These are phyloP conservation scores for Colletotrichum eleusines DNA, from an alignment of 2,329 filamentous ascomycete genomes.

Conservation along the genomic window DNA sequence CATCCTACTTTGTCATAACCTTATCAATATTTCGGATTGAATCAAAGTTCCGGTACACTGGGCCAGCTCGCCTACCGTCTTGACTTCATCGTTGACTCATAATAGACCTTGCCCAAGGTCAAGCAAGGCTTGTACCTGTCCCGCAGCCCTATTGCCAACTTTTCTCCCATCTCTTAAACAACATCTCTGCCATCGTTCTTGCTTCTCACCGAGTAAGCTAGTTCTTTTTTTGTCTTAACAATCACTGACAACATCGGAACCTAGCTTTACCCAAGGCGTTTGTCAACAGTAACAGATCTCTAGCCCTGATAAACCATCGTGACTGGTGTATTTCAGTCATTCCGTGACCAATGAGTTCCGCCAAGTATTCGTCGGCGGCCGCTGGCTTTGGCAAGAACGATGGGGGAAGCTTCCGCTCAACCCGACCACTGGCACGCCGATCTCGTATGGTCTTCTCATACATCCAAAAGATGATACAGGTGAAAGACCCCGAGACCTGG, in stretches of 20 bases:
- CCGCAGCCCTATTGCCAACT: neutral
- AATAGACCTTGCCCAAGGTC: neutral
- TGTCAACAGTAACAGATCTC: neutral
- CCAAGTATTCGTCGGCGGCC: too few species aligned
- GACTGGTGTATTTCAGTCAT: neutral
- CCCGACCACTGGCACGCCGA: too few species aligned
- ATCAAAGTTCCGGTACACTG: rapidly evolving
- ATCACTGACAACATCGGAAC: neutral
- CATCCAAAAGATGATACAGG: neutral
- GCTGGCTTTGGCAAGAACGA: too few species aligned
- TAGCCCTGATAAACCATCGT: neutral
- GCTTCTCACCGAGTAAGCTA: neutral
- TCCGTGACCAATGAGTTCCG: neutral
- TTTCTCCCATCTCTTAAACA: neutral
- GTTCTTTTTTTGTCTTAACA: neutral
- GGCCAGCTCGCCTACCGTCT: neutral
- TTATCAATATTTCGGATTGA: neutral
- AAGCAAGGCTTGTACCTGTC: neutral
- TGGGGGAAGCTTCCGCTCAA: too few species aligned
- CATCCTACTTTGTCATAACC: too few species aligned
- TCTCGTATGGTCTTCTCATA: neutral
- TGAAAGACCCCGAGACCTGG: conserved; percentile 16
- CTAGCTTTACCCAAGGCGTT: rapidly evolving
- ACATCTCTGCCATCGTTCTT: neutral
- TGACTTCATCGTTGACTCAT: neutral